Conservation (phyloP, 305 asterid genomes). For the Fraxinus sp. region DNA sequence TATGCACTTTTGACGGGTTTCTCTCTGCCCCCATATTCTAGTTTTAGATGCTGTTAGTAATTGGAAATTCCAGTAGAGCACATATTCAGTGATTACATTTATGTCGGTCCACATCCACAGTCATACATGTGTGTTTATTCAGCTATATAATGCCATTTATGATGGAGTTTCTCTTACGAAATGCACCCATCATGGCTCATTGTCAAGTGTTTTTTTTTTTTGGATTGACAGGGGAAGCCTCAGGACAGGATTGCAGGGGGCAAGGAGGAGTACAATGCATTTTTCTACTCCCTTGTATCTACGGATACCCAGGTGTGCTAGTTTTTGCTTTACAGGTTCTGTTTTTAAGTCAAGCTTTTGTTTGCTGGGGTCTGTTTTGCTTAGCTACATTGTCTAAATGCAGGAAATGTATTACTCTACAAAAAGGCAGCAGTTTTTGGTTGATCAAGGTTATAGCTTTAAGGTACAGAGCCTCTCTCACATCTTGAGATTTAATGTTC, state of each 20-base stretch:
- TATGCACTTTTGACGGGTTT: not conserved
- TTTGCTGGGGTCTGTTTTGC: conserved; percentile 6
- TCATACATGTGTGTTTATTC: not conserved
- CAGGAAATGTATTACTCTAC: conserved; percentile 97
- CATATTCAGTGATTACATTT: not conserved
- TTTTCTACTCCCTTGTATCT: conserved; percentile 97
- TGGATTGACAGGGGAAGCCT: conserved; percentile 65
- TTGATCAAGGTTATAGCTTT: conserved; percentile 97
- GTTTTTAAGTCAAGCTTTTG: not conserved
- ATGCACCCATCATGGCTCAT: not conserved
- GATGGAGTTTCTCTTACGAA: not conserved
- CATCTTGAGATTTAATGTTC: not conserved
- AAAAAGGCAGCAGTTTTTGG: conserved; percentile 93
- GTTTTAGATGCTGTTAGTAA: not conserved
- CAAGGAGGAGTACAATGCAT: conserved; percentile 96
- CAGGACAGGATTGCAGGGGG: conserved; percentile 97
- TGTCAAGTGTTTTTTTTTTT: conserved; percentile 3
- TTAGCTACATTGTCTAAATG: conserved; percentile 20
- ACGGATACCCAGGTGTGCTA: conserved; percentile 84
- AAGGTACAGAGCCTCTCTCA: conserved; percentile 48
- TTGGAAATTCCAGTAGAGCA: not conserved
- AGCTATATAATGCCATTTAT: not conserved
- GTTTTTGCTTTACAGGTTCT: not conserved
- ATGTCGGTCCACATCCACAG: not conserved
- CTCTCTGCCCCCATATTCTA: not conserved